Base-by-base conservation (phyloP, 2,329 filamentous ascomycete genomes). In the Aureobasidium lini region DNA sequence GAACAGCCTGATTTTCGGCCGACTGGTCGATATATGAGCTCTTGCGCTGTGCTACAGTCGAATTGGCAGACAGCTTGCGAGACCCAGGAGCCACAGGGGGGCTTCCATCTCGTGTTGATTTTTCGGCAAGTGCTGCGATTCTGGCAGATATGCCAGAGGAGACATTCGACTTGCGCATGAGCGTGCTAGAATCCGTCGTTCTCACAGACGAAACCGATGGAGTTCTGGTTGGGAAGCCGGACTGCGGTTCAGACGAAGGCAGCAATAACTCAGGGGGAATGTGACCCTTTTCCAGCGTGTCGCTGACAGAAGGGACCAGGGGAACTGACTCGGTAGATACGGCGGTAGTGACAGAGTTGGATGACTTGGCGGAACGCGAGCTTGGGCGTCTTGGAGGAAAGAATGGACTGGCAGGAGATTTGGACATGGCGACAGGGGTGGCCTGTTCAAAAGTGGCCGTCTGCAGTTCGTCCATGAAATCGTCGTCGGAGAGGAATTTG, bases 121-220 rank as follows among this genome's bases (percentile, higher is more conserved):
- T 81, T 72, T 90, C 92, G 70, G 96, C 89, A 57, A 99, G 78
- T 6, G 92, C 91, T 73, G 96, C 95, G 71, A 97, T 97, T 43
- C 94, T 87, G 71, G 93, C 90, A 3, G 93, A 95, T 62, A 99
- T 96, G 65, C 90, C 91, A 8, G 89, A 91, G 7, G 90, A 92
- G 28, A 97, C 83, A 67, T 89, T 94, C 64, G 86, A 81, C 71
- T 92, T 95, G 70, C 60, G 52, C 23, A 34, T 23, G 3, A 56
- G 23, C 2, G 48, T 2, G 9, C 48, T 37, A 1, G 52, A 53
- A 43, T 57, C 59, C 3, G 31, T 44, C 6, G 50, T 54, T 34
- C 39, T 54, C 8, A 39, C 59, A 6, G 52, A 57, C 8, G 59
- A 57, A 1, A 49, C 37, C 16, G 59, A 57, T 37, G 37, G n/a